Evolutionary conservation across 2,329 filamentous ascomycete species (phyloP).

Genomic region (Scopulariopsis brevicaulis): DNA sequence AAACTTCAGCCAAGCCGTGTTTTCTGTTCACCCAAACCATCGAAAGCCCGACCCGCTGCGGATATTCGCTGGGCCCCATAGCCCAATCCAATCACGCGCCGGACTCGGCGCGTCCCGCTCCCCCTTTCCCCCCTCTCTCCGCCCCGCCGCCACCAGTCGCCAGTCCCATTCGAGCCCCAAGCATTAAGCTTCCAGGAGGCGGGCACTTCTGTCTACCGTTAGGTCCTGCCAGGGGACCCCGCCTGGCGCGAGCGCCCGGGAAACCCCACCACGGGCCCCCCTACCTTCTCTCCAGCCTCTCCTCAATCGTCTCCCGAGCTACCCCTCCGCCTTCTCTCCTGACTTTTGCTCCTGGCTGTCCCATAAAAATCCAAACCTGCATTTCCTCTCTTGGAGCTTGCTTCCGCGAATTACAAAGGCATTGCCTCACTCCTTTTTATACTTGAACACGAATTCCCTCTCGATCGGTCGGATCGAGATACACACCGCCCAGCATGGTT

Average conservation of each 20-base stretch:
- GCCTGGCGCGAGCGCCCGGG: not conserved
- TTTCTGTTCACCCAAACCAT: too few species aligned
- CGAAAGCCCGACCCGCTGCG: not conserved
- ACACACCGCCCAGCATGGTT: conserved; percentile 43
- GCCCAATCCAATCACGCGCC: not conserved
- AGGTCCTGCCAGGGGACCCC: not conserved
- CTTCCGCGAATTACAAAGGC: not conserved
- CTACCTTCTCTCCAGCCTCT: conserved; percentile 11
- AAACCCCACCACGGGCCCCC: conserved; percentile 10
- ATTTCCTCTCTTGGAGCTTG: not conserved
- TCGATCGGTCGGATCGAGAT: not conserved
- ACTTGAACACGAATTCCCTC: too few species aligned
- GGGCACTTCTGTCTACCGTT: not conserved
- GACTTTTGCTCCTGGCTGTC: not conserved
- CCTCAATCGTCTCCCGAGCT: conserved; percentile 6
- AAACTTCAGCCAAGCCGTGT: too few species aligned
- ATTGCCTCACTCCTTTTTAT: too few species aligned
- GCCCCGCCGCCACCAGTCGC: not conserved
- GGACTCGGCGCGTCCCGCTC: not conserved
- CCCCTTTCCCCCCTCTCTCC: not conserved
- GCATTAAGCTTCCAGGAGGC: not conserved
- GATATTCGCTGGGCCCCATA: too few species aligned
- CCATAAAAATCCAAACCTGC: not conserved
- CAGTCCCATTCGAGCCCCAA: not conserved
- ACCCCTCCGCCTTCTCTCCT: not conserved